Percentiles rank a stretch among this genome's conserved stretches.
Evolutionary conservation across 2,329 filamentous ascomycete genomes (phyloP).

Genomic region (Botrytis elliptica): DNA sequence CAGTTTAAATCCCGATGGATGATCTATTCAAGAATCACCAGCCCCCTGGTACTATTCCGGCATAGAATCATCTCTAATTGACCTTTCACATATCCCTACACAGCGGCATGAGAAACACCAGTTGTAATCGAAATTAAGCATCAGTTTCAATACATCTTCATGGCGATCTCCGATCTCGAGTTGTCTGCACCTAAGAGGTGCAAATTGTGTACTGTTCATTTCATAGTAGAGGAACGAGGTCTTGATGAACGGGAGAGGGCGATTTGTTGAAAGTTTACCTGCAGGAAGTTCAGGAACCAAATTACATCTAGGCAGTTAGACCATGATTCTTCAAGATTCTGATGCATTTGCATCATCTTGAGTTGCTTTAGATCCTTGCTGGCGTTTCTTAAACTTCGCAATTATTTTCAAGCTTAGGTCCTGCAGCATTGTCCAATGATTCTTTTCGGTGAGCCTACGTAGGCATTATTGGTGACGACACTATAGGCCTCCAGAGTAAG

Average conservation of each 20-base stretch:
- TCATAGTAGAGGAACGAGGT: neutral
- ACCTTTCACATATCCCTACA: slow-evolving; percentile 6
- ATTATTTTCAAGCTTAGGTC: neutral
- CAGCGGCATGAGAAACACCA: slow-evolving; percentile 13
- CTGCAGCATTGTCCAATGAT: neutral
- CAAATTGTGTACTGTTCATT: neutral
- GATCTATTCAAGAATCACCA: neutral
- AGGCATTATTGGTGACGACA: neutral
- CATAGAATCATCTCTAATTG: neutral
- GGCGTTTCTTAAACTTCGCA: neutral
- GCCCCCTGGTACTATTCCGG: neutral
- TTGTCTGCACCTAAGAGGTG: neutral
- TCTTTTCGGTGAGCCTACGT: neutral
- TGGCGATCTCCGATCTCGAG: slow-evolving; percentile 19
- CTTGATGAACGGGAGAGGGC: neutral
- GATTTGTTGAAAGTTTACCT: slow-evolving; percentile 1
- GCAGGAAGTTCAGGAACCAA: slow-evolving; percentile 22
- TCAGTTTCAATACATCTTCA: neutral
- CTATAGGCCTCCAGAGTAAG: neutral
- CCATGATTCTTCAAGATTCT: slow-evolving; percentile 5
- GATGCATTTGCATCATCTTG: slow-evolving; percentile 10
- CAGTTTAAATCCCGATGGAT: slow-evolving; percentile 9
- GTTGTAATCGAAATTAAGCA: slow-evolving; percentile 5
- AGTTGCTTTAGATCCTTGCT: neutral
- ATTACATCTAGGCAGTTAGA: neutral